Percentiles rank a stretch among this genome's conserved stretches.
phyloP scores from a whole-genome alignment of 2,329 filamentous ascomycete genomes.

The Fusarium sp. region DNA sequence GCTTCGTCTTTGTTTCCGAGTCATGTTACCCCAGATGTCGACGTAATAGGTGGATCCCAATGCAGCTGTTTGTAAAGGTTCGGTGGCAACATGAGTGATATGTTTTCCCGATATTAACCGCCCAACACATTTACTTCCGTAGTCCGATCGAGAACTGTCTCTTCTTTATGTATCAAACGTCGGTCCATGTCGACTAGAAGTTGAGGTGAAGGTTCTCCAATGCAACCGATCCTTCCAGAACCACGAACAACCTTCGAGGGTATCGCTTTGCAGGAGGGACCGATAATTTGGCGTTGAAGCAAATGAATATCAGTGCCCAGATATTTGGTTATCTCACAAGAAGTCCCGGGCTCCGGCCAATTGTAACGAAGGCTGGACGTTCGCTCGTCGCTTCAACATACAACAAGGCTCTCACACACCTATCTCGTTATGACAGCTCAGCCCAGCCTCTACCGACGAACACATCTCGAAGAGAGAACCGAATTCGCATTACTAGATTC shows the following conservation, averaged over 20 bases:
- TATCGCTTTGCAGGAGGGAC: background rate
- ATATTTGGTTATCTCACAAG: background rate
- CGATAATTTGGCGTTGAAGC: background rate
- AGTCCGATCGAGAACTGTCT: background rate
- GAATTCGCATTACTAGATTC: too few relatives aligned
- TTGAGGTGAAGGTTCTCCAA: background rate
- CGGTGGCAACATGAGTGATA: background rate
- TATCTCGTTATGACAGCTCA: too few relatives aligned
- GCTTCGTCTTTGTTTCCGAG: background rate
- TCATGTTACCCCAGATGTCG: background rate
- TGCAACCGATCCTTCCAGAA: background rate
- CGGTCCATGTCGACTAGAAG: background rate
- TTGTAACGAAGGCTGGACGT: too few relatives aligned
- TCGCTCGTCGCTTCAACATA: too few relatives aligned
- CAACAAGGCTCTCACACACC: too few relatives aligned
- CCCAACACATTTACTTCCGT: background rate
- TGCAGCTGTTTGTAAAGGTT: background rate
- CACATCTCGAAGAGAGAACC: too few relatives aligned
- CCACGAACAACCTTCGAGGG: background rate
- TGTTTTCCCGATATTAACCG: background rate
- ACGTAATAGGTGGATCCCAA: background rate
- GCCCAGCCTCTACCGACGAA: too few relatives aligned
- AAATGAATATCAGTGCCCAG: too few relatives aligned
- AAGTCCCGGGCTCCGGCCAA: background rate
- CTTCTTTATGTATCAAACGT: background rate